Percentiles rank a stretch among this genome's conserved stretches.
phyloP scores from a whole-genome alignment of 176 grass and related monocot genomes.

The Saccharum officinarum region DNA sequence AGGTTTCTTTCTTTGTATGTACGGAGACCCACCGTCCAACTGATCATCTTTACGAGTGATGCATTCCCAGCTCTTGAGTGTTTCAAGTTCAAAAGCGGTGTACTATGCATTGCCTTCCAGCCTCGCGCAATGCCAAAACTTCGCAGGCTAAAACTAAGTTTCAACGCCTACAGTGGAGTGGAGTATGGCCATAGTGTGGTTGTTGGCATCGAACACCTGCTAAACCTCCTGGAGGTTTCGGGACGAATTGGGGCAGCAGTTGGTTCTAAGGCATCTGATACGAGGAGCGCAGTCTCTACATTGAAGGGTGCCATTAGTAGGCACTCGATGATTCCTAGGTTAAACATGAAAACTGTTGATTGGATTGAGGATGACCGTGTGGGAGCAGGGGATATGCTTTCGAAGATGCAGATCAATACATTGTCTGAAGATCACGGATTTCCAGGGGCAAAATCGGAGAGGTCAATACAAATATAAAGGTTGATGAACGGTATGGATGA shows the following conservation, averaged over 20 bases:
- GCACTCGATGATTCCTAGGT: too few species aligned
- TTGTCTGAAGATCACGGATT: too few species aligned
- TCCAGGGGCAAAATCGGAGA: too few species aligned
- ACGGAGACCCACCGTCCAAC: neutral
- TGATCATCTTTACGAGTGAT: neutral
- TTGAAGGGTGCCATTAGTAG: too few species aligned
- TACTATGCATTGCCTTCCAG: neutral
- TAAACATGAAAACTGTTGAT: too few species aligned
- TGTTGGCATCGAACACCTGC: neutral
- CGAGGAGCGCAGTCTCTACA: too few species aligned
- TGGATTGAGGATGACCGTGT: too few species aligned
- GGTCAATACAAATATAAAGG: too few species aligned
- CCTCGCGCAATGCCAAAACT: neutral
- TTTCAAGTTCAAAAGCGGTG: neutral
- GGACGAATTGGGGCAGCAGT: neutral
- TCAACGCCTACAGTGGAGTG: neutral
- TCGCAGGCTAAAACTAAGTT: neutral
- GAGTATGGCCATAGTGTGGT: accelerated
- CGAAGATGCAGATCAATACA: too few species aligned
- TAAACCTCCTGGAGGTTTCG: neutral
- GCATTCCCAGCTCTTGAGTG: neutral
- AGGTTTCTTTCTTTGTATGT: neutral
- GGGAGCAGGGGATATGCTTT: too few species aligned
- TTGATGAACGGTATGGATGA: too few species aligned
- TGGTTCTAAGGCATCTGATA: too few species aligned